Evolutionary conservation across 2,329 filamentous ascomycete species (phyloP).

Genomic region (Alternaria alternata): DNA sequence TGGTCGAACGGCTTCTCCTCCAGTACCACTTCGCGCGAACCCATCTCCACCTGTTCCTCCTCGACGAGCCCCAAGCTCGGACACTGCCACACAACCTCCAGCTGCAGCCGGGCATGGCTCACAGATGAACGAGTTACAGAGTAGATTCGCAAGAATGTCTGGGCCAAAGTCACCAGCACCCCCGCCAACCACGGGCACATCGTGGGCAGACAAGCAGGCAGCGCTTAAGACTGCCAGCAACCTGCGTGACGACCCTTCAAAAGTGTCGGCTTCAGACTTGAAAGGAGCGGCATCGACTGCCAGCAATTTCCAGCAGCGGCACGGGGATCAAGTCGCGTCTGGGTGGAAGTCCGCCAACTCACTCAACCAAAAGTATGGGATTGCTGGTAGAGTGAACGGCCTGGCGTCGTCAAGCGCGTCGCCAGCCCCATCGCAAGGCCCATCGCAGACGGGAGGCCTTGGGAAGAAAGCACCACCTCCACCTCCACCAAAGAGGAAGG

Average conservation of each 20-base stretch:
- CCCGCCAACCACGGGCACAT: slow-evolving; percentile 61
- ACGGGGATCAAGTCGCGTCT: slow-evolving; percentile 71
- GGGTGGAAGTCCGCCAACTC: slow-evolving; percentile 66
- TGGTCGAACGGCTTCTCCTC: slow-evolving; percentile 55
- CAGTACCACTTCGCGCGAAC: slow-evolving; percentile 48
- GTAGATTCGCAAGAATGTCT: slow-evolving; percentile 63
- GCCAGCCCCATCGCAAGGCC: slow-evolving; percentile 33
- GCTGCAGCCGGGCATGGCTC: slow-evolving; percentile 34
- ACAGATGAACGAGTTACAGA: slow-evolving; percentile 72
- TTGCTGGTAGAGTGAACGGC: slow-evolving; percentile 60
- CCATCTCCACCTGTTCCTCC: slow-evolving; percentile 39
- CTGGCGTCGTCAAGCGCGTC: slow-evolving; percentile 38
- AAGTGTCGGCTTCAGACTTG: slow-evolving; percentile 67
- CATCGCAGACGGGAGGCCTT: slow-evolving; percentile 41
- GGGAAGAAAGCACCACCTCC: slow-evolving; percentile 66
- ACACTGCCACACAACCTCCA: slow-evolving; percentile 27
- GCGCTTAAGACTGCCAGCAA: slow-evolving; percentile 68
- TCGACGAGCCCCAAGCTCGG: slow-evolving; percentile 30
- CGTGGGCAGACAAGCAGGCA: slow-evolving; percentile 69
- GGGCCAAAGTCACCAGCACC: slow-evolving; percentile 42
- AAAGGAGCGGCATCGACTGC: slow-evolving; percentile 67
- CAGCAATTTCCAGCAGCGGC: slow-evolving; percentile 74
- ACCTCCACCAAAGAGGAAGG: slow-evolving; percentile 65
- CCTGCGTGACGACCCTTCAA: slow-evolving; percentile 68
- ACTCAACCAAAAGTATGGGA: slow-evolving; percentile 69